Percentiles rank a stretch among this genome's conserved stretches.
phyloP scores from a whole-genome alignment of 441 rosid species.

The Flueggea neowawraea region DNA sequence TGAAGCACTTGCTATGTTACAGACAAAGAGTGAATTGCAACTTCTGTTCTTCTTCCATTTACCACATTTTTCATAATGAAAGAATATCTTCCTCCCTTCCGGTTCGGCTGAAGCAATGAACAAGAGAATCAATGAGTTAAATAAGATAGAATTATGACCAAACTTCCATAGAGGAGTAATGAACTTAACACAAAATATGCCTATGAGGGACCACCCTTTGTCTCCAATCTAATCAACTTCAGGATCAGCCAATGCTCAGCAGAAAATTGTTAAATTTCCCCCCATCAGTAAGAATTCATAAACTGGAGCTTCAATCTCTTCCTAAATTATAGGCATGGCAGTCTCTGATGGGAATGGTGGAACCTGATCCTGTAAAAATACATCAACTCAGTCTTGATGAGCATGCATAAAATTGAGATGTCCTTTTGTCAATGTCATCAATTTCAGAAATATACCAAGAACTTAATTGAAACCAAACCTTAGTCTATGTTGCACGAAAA shows the following conservation, averaged over 20 bases:
- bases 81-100: conserved; percentile 71
- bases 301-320: conserved; percentile 88
- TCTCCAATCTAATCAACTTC: background rate
- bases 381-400: conserved; percentile 10
- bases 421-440: too few relatives aligned
- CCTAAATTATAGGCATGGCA: conserved; percentile 76
- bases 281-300: conserved; percentile 23
- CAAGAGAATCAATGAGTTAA: conserved; percentile 7
- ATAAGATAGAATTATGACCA: too few relatives aligned
- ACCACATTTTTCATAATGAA: conserved; percentile 72
- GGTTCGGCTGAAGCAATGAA: conserved; percentile 40
- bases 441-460: too few relatives aligned
- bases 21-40: background rate
- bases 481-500: too few relatives aligned
- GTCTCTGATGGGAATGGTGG: conserved; percentile 97
- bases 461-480: too few relatives aligned
- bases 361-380: conserved; percentile 85
- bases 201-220: too few relatives aligned
- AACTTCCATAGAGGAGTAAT: too few relatives aligned
- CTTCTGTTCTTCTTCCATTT: conserved; percentile 20
- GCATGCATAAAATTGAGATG: too few relatives aligned
- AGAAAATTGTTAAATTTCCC: background rate
- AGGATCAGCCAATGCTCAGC: background rate
- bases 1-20: too few relatives aligned
- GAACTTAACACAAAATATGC: too few relatives aligned